These are phyloP conservation scores for Carallia brachiata DNA, from an alignment of 345 rosid genomes.

Conservation along the genomic window DNA sequence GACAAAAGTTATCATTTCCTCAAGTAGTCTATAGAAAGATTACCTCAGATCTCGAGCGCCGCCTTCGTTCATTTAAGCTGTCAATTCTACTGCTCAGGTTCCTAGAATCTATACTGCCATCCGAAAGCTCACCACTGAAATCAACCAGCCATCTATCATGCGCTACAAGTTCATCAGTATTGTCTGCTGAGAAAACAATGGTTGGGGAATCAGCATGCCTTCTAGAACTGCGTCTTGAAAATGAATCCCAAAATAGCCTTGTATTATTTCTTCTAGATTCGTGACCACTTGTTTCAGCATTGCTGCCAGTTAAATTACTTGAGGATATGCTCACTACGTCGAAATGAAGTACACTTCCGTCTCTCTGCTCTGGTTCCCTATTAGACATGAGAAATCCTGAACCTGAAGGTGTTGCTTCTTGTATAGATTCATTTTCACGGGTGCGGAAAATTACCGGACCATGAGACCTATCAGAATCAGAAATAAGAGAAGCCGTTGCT, in stretches of 20 bases:
- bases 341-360: conserved; percentile 46
- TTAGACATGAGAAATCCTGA: conserved; percentile 46
- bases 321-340: conserved; percentile 60
- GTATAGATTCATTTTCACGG: conserved; percentile 32
- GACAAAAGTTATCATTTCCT: background rate
- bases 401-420: conserved; percentile 40
- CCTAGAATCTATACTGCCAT: conserved; percentile 44
- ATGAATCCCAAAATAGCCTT: conserved; percentile 59
- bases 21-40: conserved; percentile 5
- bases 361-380: conserved; percentile 40
- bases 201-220: conserved; percentile 42
- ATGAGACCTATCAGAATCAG: conserved; percentile 33
- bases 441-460: conserved; percentile 19
- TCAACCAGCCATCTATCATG: conserved; percentile 60
- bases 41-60: conserved; percentile 64
- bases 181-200: conserved; percentile 43
- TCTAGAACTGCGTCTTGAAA: conserved; percentile 50
- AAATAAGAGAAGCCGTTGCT: conserved; percentile 13
- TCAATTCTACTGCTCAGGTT: conserved; percentile 46
- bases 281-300: conserved; percentile 36
- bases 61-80: conserved; percentile 47
- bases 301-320: conserved; percentile 35
- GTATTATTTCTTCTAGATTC: conserved; percentile 50
- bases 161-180: conserved; percentile 35
- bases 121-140: conserved; percentile 39